phyloP scores from a whole-genome alignment of 2,329 filamentous ascomycete species.

The Scleromitrula shiraiana region DNA sequence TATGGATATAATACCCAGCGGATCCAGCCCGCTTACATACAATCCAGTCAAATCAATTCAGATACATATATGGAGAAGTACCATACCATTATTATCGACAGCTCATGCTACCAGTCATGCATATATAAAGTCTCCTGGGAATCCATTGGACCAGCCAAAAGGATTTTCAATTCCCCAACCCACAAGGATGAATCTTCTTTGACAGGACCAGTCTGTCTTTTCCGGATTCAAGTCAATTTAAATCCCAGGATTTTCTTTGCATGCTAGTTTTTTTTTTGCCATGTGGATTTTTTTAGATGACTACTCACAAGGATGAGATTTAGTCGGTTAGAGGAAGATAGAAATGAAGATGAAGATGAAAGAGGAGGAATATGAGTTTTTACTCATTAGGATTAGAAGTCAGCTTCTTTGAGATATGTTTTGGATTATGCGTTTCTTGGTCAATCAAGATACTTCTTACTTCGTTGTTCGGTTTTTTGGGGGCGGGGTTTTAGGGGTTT shows the following conservation, averaged over 20 bases:
- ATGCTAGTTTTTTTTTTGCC: not conserved
- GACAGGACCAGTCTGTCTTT: slow-evolving; percentile 1
- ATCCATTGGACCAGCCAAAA: not conserved
- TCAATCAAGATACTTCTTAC: too few species aligned
- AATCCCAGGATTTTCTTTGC: too few species aligned
- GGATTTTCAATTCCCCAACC: not conserved
- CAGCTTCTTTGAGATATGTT: too few species aligned
- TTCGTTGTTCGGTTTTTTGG: too few species aligned
- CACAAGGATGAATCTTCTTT: too few species aligned
- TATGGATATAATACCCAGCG: not conserved
- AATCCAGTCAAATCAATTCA: not conserved
- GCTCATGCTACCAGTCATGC: slow-evolving; percentile 11
- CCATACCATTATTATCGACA: slow-evolving; percentile 1
- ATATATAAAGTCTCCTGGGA: not conserved
- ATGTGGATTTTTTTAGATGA: not conserved
- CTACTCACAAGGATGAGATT: not conserved
- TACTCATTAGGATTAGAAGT: not conserved
- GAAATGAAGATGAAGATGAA: not conserved
- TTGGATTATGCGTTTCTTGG: too few species aligned
- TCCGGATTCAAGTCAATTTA: too few species aligned
- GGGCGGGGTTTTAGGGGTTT: too few species aligned
- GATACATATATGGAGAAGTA: not conserved
- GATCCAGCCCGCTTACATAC: slow-evolving; percentile 6
- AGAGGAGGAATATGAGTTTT: not conserved
- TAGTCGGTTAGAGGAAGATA: not conserved